Conservation (phyloP, 2,329 filamentous ascomycete genomes). For the Thielaviopsis populi region DNA sequence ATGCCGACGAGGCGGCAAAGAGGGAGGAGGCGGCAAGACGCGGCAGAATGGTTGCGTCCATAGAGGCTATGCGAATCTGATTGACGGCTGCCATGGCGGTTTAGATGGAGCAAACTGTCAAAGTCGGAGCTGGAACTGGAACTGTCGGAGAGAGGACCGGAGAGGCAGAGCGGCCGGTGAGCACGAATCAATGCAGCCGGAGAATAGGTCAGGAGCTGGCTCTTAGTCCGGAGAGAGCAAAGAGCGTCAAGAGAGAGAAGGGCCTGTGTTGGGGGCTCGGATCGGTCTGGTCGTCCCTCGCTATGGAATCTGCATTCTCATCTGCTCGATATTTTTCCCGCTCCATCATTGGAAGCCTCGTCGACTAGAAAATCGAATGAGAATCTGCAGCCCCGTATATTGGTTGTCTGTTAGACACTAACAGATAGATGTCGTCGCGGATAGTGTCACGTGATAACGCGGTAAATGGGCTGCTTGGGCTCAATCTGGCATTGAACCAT, state of each 20-base stretch:
- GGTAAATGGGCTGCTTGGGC: conserved; percentile 1
- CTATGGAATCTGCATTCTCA: not conserved
- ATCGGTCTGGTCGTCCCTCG: not conserved
- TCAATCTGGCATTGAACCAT: not conserved
- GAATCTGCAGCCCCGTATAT: conserved; percentile 5
- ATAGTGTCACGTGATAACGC: not conserved
- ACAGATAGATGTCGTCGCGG: not conserved
- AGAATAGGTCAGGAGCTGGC: not conserved
- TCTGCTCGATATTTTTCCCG: not conserved
- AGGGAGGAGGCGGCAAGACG: conserved; percentile 6
- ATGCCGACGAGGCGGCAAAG: not conserved
- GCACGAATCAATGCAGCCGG: not conserved
- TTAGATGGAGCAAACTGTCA: not conserved
- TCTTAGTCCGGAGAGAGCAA: not conserved
- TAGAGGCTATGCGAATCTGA: conserved; percentile 10
- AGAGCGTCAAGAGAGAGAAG: not conserved
- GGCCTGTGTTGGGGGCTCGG: not conserved
- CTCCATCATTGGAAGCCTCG: conserved; percentile 7
- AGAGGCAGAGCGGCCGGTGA: not conserved
- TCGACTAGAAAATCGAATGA: not conserved
- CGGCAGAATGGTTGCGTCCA: conserved; percentile 9
- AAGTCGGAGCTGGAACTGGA: not conserved
- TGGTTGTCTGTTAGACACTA: not conserved
- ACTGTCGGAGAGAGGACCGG: not conserved
- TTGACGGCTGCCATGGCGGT: conserved; percentile 4